Evolutionary conservation across 805 yeast genomes (phyloP).

Genomic region (Kuraishia floccosa): DNA sequence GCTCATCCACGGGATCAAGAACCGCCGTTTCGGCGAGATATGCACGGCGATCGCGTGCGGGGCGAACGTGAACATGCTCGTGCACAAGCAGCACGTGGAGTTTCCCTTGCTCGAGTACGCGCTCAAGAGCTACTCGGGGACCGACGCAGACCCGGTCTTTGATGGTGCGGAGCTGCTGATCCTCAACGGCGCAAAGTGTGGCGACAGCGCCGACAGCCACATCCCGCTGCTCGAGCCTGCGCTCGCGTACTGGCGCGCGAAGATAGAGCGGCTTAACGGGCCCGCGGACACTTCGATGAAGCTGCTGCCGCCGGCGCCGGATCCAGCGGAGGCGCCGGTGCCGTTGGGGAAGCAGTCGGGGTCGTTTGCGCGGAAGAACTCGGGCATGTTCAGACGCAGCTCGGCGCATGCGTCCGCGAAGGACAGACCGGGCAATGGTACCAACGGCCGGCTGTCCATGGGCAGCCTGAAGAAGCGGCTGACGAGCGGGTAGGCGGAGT

Average conservation of each 20-base stretch:
- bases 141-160: conserved; percentile 18
- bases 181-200: conserved; percentile 43
- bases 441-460: too few species aligned
- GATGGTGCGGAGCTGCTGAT: conserved; percentile 45
- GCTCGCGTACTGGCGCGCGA: conserved; percentile 39
- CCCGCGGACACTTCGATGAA: conserved; percentile 2
- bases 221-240: conserved; percentile 32
- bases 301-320: neutral
- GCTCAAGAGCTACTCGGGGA: conserved; percentile 18
- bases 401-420: too few species aligned
- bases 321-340: neutral
- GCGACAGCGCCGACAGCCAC: conserved; percentile 16
- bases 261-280: conserved; percentile 20
- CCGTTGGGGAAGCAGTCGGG: too few species aligned
- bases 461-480: too few species aligned
- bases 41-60: neutral
- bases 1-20: conserved; percentile 41
- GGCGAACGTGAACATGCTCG: conserved; percentile 30
- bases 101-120: conserved; percentile 38
- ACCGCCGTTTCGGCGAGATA: too few species aligned
- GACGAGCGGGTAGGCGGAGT: too few species aligned
- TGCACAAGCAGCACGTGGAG: conserved; percentile 17
- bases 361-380: too few species aligned
- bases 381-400: too few species aligned
- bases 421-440: too few species aligned